phyloP scores from a whole-genome alignment of 2,329 filamentous ascomycete species.

The Aureobasidium uvarum region DNA sequence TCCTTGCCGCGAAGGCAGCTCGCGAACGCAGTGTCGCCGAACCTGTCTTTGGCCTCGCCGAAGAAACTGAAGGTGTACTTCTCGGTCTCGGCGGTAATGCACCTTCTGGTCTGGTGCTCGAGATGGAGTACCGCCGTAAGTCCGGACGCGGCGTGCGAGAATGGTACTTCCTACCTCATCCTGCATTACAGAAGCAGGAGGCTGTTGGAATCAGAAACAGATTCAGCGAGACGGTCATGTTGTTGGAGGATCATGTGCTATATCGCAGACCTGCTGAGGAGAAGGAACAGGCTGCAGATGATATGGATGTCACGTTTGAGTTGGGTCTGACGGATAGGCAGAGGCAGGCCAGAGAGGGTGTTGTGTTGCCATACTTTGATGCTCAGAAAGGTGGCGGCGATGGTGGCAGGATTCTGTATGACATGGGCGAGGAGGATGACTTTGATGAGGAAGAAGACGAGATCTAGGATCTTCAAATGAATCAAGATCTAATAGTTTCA shows the following conservation, averaged over 20 bases:
- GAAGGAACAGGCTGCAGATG: slow-evolving; percentile 51
- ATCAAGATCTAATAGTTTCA: slow-evolving; percentile 40
- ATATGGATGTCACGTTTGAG: slow-evolving; percentile 72
- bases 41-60: slow-evolving; percentile 74
- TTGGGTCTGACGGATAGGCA: slow-evolving; percentile 89
- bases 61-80: slow-evolving; percentile 75
- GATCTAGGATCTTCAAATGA: slow-evolving; percentile 46
- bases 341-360: slow-evolving; percentile 76
- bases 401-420: slow-evolving; percentile 90
- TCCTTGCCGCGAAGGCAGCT: slow-evolving; percentile 71
- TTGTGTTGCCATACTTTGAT: slow-evolving; percentile 94
- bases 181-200: slow-evolving; percentile 25
- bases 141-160: slow-evolving; percentile 77
- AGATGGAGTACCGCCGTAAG: slow-evolving; percentile 82
- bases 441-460: slow-evolving; percentile 97
- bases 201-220: slow-evolving; percentile 15
- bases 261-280: slow-evolving; percentile 54
- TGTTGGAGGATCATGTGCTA: slow-evolving; percentile 74
- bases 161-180: slow-evolving; percentile 56
- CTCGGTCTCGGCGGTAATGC: slow-evolving; percentile 62
- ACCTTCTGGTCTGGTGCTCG: slow-evolving; percentile 63
- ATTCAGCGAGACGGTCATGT: slow-evolving; percentile 44
- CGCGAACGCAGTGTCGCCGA: slow-evolving; percentile 70
- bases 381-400: slow-evolving; percentile 81
- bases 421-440: slow-evolving; percentile 95